A percentile compares a stretch with the other conserved stretches of the same genome.
These are phyloP conservation scores for Butyriboletus loyo DNA, from an alignment of 768 basidiomycete genomes.

Conservation along the genomic window DNA sequence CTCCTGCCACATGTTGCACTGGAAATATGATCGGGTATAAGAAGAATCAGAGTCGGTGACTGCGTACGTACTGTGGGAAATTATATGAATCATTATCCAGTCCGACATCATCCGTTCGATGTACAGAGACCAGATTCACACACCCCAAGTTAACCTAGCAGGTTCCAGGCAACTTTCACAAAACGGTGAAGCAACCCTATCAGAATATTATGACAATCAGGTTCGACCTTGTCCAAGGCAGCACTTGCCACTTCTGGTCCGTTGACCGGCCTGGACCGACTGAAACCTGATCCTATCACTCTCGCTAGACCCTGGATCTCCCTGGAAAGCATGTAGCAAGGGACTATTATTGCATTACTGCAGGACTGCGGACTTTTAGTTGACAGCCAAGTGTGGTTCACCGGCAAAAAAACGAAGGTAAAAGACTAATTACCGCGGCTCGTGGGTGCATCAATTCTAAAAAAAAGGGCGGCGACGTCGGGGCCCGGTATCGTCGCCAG, in stretches of 20 bases:
- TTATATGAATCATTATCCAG: background rate
- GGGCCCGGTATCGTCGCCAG: background rate
- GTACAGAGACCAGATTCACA: background rate
- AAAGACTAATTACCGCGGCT: background rate
- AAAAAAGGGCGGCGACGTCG: background rate
- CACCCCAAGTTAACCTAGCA: background rate
- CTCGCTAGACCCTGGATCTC: background rate
- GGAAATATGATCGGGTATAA: background rate
- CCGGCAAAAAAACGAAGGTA: background rate
- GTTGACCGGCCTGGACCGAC: background rate
- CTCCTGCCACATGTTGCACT: background rate
- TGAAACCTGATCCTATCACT: too few species aligned
- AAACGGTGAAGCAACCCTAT: background rate
- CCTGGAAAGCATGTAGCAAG: background rate
- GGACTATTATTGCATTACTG: background rate
- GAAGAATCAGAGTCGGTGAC: too few species aligned
- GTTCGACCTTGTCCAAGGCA: background rate
- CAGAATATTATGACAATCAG: too few species aligned
- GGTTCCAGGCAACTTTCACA: background rate
- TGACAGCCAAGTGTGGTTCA: background rate
- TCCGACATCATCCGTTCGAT: background rate
- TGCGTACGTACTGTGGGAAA: background rate
- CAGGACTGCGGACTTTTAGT: background rate
- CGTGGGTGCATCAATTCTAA: background rate
- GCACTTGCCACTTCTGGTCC: background rate